Conservation (phyloP, 148 eudicot species). For the Persicaria maculosa region DNA sequence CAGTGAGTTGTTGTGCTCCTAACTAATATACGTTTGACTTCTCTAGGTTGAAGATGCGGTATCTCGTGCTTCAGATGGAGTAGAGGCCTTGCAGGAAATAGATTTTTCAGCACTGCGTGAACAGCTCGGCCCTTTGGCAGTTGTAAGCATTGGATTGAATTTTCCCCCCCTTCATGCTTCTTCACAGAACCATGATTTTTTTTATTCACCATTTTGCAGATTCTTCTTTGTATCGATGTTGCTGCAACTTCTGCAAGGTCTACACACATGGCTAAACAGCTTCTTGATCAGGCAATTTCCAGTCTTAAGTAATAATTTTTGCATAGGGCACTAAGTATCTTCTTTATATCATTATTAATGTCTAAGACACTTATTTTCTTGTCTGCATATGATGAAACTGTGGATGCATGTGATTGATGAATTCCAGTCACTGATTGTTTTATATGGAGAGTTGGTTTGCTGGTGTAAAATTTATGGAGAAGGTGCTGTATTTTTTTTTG, state of each 20-base stretch:
- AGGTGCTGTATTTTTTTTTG: background rate
- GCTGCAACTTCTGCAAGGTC: conserved; percentile 82
- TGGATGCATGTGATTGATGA: background rate
- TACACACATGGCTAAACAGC: conserved; percentile 52
- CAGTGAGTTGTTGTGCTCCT: background rate
- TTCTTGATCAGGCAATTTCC: conserved; percentile 68
- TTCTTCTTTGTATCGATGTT: conserved; percentile 88
- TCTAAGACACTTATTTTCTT: conserved; percentile 2
- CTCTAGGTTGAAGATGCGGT: conserved; percentile 83
- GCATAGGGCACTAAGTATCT: background rate
- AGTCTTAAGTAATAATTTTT: conserved; percentile 13
- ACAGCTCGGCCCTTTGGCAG: conserved; percentile 81
- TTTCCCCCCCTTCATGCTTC: conserved; percentile 5
- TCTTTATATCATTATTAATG: background rate
- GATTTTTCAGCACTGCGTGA: conserved; percentile 69
- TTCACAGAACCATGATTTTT: conserved; percentile 3
- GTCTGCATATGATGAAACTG: background rate
- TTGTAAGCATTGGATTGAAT: conserved; percentile 41
- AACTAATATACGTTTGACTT: background rate
- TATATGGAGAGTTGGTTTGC: background rate
- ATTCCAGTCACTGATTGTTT: background rate
- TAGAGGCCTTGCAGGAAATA: conserved; percentile 57
- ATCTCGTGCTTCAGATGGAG: conserved; percentile 81
- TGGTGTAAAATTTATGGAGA: background rate
- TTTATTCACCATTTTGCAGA: conserved; percentile 32